Evolutionary conservation across 805 yeast genomes (phyloP).

Genomic region (Saturnispora galanensis): DNA sequence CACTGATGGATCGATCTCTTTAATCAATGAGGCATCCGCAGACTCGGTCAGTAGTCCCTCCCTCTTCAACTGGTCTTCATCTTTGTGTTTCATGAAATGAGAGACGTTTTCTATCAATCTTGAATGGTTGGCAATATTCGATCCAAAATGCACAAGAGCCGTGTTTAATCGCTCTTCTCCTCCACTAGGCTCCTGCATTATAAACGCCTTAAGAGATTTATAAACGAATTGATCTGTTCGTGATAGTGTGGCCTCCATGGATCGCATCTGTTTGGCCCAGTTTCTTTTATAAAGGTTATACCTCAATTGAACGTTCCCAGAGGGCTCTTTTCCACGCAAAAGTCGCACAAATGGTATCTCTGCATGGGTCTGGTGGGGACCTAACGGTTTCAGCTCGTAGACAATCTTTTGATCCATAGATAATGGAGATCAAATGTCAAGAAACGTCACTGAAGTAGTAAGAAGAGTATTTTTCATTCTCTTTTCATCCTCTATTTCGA

Average conservation of each 20-base stretch:
- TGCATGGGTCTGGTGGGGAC: slow-evolving; percentile 1
- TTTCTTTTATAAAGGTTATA: slow-evolving; percentile 33
- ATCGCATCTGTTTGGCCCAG: slow-evolving; percentile 27
- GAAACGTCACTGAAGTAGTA: background rate
- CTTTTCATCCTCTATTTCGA: too few relatives aligned
- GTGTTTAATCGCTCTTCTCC: slow-evolving; percentile 22
- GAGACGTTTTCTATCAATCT: slow-evolving; percentile 25
- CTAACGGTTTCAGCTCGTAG: slow-evolving; percentile 18
- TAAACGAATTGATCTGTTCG: slow-evolving; percentile 29
- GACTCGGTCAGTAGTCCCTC: background rate
- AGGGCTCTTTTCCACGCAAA: slow-evolving; percentile 35
- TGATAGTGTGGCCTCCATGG: slow-evolving; percentile 23
- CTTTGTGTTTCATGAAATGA: slow-evolving; percentile 5
- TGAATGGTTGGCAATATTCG: slow-evolving; percentile 33
- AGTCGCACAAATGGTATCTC: slow-evolving; percentile 33
- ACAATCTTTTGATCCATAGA: slow-evolving; percentile 25
- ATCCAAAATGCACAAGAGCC: slow-evolving; percentile 32
- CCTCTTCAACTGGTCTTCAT: slow-evolving; percentile 5
- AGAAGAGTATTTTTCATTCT: background rate
- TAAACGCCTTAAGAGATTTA: slow-evolving; percentile 22
- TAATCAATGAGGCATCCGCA: slow-evolving; percentile 6
- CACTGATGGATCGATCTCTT: slow-evolving; percentile 12
- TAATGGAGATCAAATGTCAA: background rate
- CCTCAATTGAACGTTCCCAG: slow-evolving; percentile 28
- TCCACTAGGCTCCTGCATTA: slow-evolving; percentile 19